phyloP scores from a whole-genome alignment of 495 filamentous ascomycete genomes.

The Astrothelium subdiscretum region DNA sequence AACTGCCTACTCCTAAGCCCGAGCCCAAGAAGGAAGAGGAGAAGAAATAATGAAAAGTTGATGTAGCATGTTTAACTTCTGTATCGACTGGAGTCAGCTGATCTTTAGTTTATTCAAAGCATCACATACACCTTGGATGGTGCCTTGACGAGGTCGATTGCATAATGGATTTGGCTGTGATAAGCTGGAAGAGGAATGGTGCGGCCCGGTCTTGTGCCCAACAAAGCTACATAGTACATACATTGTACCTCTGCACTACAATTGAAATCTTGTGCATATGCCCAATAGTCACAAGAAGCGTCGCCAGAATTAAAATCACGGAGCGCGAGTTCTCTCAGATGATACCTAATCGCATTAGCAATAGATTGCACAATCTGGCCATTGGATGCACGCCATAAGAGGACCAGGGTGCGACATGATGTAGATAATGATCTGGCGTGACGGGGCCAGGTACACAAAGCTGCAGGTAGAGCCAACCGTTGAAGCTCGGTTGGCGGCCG shows the following conservation, averaged over 20 bases:
- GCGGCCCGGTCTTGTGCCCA: neutral
- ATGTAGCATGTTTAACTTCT: neutral
- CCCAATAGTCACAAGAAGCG: neutral
- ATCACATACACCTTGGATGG: neutral
- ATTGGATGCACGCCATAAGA: too few relatives aligned
- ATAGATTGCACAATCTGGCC: neutral
- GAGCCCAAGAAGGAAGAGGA: slow-evolving; percentile 79
- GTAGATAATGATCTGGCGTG: neutral
- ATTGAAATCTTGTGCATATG: neutral
- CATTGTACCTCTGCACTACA: neutral
- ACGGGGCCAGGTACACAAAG: neutral
- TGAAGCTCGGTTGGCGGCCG: neutral
- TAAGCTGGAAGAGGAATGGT: neutral
- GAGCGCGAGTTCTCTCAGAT: neutral
- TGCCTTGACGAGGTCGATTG: neutral
- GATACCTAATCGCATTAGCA: neutral
- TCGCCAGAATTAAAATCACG: too few relatives aligned
- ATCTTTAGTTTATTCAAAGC: neutral
- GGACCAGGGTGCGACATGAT: neutral
- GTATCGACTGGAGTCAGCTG: neutral
- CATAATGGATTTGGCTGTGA: neutral
- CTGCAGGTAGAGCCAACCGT: neutral
- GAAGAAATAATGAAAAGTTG: slow-evolving; percentile 65
- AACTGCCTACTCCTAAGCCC: slow-evolving; percentile 88
- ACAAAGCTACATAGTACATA: neutral